phyloP scores from a whole-genome alignment of 306 rosid species.

The Castanea crenata region DNA sequence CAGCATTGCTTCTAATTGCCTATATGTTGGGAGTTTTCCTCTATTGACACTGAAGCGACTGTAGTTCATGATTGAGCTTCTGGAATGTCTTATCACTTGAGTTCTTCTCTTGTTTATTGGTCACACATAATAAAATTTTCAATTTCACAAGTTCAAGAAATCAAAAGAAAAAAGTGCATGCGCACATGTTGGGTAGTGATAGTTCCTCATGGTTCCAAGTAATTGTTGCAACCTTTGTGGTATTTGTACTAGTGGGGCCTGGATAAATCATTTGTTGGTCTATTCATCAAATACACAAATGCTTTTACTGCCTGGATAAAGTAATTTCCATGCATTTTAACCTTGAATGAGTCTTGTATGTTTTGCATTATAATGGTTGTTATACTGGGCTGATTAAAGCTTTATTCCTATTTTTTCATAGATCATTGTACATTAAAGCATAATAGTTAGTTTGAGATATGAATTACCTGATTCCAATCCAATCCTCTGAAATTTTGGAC shows the following conservation, averaged over 20 bases:
- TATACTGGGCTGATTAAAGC: not conserved
- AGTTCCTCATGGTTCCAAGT: not conserved
- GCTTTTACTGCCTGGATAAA: not conserved
- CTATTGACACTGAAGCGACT: not conserved
- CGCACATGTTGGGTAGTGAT: not conserved
- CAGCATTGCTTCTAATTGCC: not conserved
- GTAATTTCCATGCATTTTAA: not conserved
- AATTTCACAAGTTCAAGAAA: not conserved
- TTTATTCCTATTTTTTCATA: not conserved
- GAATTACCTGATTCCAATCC: not conserved
- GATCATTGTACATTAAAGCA: not conserved
- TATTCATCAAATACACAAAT: not conserved
- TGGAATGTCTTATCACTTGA: not conserved
- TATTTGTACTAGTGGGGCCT: not conserved
- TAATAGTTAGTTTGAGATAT: not conserved
- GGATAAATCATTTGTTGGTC: not conserved
- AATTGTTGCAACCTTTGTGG: not conserved
- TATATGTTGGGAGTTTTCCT: not conserved
- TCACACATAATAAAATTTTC: not conserved
- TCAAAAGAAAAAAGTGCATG: too few relatives aligned
- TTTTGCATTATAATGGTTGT: not conserved
- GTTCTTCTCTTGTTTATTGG: not conserved
- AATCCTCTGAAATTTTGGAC: not conserved
- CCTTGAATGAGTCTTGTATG: not conserved
- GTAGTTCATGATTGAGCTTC: not conserved